Evolutionary conservation across 106 monocot genomes (phyloP).

Genomic region (Dendrobium huoshanense): DNA sequence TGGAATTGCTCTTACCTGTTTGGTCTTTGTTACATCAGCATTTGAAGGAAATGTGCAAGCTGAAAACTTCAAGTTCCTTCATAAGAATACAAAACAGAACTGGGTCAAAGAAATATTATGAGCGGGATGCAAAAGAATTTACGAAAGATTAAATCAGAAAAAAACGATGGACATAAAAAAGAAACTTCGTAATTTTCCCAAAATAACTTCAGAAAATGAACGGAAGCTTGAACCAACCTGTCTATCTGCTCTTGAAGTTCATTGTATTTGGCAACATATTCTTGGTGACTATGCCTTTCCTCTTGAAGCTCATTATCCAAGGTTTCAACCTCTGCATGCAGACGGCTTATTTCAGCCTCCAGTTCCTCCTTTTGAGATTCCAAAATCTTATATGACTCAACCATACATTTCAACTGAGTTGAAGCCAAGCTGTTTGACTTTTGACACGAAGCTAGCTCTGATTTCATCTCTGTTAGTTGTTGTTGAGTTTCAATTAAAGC

Average conservation of each 20-base stretch:
- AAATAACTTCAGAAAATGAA: neutral
- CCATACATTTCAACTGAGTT: conserved; percentile 95
- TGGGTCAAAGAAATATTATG: neutral
- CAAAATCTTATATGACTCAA: conserved; percentile 70
- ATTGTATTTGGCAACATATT: conserved; percentile 46
- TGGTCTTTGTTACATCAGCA: neutral
- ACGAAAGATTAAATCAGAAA: neutral
- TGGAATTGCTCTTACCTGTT: neutral
- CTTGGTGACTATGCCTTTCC: conserved; percentile 60
- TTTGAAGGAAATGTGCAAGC: conserved; percentile 9
- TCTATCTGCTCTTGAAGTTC: conserved; percentile 70
- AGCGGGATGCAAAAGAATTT: neutral
- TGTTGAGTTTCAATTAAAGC: conserved; percentile 1
- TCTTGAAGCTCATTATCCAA: conserved; percentile 57
- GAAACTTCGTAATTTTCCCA: neutral
- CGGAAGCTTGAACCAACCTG: conserved; percentile 39
- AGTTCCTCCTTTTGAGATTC: conserved; percentile 52
- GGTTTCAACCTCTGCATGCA: conserved; percentile 40
- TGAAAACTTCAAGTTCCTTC: conserved; percentile 37
- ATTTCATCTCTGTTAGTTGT: conserved; percentile 39
- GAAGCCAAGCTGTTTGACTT: conserved; percentile 76
- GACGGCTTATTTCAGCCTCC: conserved; percentile 46
- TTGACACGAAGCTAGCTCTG: conserved; percentile 45
- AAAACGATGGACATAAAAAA: neutral
- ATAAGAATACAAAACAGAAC: conserved; percentile 9